A percentile compares a stretch with the other conserved stretches of the same genome.
phyloP scores from a whole-genome alignment of 371 early-diverging fungal species.

The Mucor ambiguus region DNA sequence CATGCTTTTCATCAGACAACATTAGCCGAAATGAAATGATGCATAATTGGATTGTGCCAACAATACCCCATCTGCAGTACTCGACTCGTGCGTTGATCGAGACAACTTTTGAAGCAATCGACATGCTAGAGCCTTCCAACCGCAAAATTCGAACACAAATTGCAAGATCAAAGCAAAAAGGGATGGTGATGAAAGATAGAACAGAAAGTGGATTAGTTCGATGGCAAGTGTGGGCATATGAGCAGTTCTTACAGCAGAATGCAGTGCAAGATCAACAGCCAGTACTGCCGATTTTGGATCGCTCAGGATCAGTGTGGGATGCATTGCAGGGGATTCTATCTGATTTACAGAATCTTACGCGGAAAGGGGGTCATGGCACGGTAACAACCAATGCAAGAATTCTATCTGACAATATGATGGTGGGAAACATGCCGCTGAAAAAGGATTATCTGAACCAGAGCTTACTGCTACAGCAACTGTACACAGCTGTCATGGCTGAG shows the following conservation, averaged over 20 bases:
- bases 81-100: conserved; percentile 49
- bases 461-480: conserved; percentile 31
- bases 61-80: conserved; percentile 39
- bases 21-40: conserved; percentile 38
- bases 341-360: conserved; percentile 37
- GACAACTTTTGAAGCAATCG: conserved; percentile 21
- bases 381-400: conserved; percentile 23
- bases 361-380: conserved; percentile 1
- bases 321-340: conserved; percentile 42
- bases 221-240: conserved; percentile 46
- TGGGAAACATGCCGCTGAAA: conserved; percentile 48
- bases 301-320: conserved; percentile 43
- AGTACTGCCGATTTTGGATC: conserved; percentile 1
- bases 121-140: conserved; percentile 12
- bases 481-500: conserved; percentile 42
- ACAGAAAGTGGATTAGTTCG: conserved; percentile 42
- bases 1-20: conserved; percentile 35
- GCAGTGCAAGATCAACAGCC: not conserved
- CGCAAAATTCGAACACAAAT: conserved; percentile 46
- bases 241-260: conserved; percentile 30
- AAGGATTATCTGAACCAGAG: conserved; percentile 36
- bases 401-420: conserved; percentile 43
- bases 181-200: conserved; percentile 45
- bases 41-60: conserved; percentile 48
- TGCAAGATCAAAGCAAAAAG: conserved; percentile 30